phyloP scores from a whole-genome alignment of 495 filamentous ascomycete genomes.

The Viridothelium virens region DNA sequence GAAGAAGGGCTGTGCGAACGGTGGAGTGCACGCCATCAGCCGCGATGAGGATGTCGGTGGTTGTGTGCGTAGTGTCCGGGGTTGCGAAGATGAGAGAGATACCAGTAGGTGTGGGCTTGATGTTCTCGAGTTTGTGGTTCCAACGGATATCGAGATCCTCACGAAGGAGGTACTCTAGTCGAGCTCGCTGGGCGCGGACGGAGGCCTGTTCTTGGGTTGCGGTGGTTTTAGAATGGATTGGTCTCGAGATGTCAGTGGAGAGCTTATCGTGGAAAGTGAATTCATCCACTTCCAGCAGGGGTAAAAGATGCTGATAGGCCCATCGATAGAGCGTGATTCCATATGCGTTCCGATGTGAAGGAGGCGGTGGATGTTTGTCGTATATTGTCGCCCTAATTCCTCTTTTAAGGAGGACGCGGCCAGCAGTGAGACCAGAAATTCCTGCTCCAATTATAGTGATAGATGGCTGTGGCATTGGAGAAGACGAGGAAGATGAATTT shows the following conservation, averaged over 20 bases:
- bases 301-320: slow-evolving; percentile 34
- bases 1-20: slow-evolving; percentile 27
- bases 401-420: slow-evolving; percentile 29
- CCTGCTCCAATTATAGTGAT: slow-evolving; percentile 35
- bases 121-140: slow-evolving; percentile 24
- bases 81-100: slow-evolving; percentile 18
- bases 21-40: slow-evolving; percentile 37
- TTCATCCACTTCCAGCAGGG: slow-evolving; percentile 31
- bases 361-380: slow-evolving; percentile 25
- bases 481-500: too few relatives aligned
- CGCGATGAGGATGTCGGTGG: slow-evolving; percentile 30
- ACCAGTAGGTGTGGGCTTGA: slow-evolving; percentile 7
- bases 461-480: background rate
- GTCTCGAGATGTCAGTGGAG: slow-evolving; percentile 25
- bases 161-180: slow-evolving; percentile 30
- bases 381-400: slow-evolving; percentile 31
- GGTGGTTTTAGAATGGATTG: background rate
- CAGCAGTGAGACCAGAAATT: slow-evolving; percentile 32
- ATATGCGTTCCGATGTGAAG: slow-evolving; percentile 26
- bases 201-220: background rate
- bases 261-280: slow-evolving; percentile 24
- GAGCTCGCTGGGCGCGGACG: slow-evolving; percentile 32
- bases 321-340: slow-evolving; percentile 34
- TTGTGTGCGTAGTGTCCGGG: slow-evolving; percentile 14
- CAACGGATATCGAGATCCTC: slow-evolving; percentile 33